phyloP scores from a whole-genome alignment of 2,329 filamentous ascomycete genomes.

The Xenoacremonium recifei region DNA sequence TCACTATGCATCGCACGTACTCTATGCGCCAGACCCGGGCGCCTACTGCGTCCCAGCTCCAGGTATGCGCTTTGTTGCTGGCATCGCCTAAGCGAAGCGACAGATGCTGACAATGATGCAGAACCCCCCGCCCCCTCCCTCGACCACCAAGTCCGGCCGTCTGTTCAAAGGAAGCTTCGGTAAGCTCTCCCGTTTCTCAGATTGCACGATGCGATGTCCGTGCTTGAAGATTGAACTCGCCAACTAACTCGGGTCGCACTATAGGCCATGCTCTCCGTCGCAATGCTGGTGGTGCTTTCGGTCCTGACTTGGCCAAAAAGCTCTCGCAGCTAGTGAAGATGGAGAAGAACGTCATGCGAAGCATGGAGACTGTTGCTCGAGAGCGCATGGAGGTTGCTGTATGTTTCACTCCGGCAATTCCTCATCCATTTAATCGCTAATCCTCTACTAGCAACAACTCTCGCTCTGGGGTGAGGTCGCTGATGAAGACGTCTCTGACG shows the following conservation, averaged over 20 bases:
- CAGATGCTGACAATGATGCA: constrained; percentile 39
- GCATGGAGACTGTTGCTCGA: constrained; percentile 88
- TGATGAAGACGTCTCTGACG: constrained; percentile 97
- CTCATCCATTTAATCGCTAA: constrained; percentile 9
- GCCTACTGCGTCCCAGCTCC: constrained; percentile 81
- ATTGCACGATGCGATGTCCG: neutral
- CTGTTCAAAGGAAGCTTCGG: constrained; percentile 85
- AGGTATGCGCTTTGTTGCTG: constrained; percentile 39
- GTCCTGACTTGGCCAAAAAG: constrained; percentile 93
- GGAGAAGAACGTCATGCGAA: constrained; percentile 99
- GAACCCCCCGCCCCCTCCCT: constrained; percentile 90
- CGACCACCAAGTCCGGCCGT: constrained; percentile 85
- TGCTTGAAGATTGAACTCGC: neutral
- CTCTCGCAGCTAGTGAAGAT: constrained; percentile 98
- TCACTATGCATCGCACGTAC: constrained; percentile 93
- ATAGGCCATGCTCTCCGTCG: constrained; percentile 67
- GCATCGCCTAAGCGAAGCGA: neutral
- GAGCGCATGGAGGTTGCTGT: constrained; percentile 99
- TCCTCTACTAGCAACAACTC: constrained; percentile 77
- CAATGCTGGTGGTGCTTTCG: constrained; percentile 73
- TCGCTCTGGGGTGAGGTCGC: constrained; percentile 95
- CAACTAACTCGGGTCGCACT: constrained; percentile 8
- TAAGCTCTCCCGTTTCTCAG: constrained; percentile 45
- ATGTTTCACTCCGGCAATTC: constrained; percentile 40
- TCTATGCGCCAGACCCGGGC: constrained; percentile 97